phyloP scores from a whole-genome alignment of 2,329 filamentous ascomycete species.

The Phyllosticta capitalensis region DNA sequence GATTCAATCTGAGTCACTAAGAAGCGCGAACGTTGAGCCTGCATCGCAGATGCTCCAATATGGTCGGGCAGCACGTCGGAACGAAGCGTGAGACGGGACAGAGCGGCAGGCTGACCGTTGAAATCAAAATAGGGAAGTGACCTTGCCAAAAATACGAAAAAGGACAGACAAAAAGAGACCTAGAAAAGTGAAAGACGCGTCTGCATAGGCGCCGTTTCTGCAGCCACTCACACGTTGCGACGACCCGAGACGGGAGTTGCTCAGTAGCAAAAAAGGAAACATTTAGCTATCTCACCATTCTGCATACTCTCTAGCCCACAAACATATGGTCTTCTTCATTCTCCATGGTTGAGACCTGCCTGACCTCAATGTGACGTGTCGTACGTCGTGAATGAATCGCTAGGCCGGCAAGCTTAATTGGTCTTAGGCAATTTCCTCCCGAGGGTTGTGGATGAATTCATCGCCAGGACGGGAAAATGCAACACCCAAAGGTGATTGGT shows the following conservation, averaged over 20 bases:
- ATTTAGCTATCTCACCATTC: too few relatives aligned
- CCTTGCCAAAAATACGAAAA: background rate
- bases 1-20: too few relatives aligned
- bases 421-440: background rate
- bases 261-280: too few relatives aligned
- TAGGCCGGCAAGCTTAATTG: background rate
- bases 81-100: slow-evolving; percentile 23
- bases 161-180: background rate
- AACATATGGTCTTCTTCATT: background rate
- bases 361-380: background rate
- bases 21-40: too few relatives aligned
- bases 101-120: slow-evolving; percentile 19
- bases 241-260: too few relatives aligned
- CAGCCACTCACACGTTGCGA: too few relatives aligned
- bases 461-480: background rate
- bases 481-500: background rate
- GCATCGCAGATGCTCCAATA: too few relatives aligned
- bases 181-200: background rate
- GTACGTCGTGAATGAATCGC: background rate
- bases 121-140: slow-evolving; percentile 17
- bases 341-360: slow-evolving; percentile 26
- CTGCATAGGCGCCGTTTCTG: too few relatives aligned
- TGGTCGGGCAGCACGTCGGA: background rate
- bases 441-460: background rate
- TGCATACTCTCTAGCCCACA: too few relatives aligned